phyloP scores from a whole-genome alignment of 176 grass and related monocot genomes.

The Dendrocalamus sinicus region DNA sequence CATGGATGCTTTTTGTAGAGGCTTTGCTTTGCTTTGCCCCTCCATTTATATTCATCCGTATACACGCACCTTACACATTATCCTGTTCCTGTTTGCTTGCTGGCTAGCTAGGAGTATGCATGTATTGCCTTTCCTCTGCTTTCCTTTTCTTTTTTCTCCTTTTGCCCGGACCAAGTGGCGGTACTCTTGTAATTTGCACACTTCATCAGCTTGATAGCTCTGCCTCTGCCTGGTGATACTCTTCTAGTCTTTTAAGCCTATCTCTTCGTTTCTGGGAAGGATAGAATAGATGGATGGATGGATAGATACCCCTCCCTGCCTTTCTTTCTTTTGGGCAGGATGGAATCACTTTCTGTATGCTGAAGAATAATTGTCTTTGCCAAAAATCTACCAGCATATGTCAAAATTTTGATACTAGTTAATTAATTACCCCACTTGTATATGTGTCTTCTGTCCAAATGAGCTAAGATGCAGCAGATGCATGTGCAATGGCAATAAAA shows the following conservation, averaged over 20 bases:
- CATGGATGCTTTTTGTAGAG: slow-evolving; percentile 23
- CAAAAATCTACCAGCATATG: background rate
- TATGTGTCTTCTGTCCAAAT: background rate
- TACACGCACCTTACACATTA: background rate
- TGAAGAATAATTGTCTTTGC: slow-evolving; percentile 14
- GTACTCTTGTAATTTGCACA: background rate
- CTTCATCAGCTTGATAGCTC: slow-evolving; percentile 27
- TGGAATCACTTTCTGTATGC: background rate
- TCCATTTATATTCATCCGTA: slow-evolving; percentile 15
- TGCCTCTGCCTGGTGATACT: background rate
- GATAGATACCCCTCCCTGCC: slow-evolving; percentile 9
- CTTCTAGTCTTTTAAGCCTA: background rate
- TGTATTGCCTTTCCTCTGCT: background rate
- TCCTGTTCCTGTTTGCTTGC: slow-evolving; percentile 28
- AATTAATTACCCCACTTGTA: background rate
- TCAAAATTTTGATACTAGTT: background rate
- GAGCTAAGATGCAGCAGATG: background rate
- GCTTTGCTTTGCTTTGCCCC: slow-evolving; percentile 9
- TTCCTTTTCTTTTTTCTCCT: background rate
- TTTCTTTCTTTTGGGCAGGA: slow-evolving; percentile 14
- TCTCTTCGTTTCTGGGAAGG: background rate
- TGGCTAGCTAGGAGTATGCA: background rate
- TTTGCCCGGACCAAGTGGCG: slow-evolving; percentile 28
- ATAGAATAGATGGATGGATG: background rate
- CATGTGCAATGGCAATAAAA: background rate